Base-by-base conservation (phyloP, 768 basidiomycete species). In the Serpula lacrymans region DNA sequence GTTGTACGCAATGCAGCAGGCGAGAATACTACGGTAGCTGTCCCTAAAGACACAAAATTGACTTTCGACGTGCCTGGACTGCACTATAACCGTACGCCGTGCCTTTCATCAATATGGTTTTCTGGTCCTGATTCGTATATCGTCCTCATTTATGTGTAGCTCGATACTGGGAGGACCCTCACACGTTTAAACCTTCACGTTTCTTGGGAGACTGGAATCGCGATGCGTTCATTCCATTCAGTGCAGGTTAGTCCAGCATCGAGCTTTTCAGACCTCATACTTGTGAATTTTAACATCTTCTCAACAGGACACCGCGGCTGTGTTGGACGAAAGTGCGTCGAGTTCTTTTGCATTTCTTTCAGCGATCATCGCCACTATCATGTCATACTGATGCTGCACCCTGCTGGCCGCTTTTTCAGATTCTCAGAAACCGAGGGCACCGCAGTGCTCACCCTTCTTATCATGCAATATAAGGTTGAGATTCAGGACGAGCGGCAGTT, bases 191-290 rank as follows among this genome's bases (percentile, higher is more conserved):
- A 17, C 68, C 68, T 0, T 62, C 64, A 17, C 65, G 76, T 8
- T 78, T 77, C 60, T 54, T 76, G n/a, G 64, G 62, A 25, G 69
- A 77, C 30, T 79, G 72, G 69, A 65, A 71, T n/a, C 63, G 66
- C 25, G 75, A 78, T 48, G 78, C 77, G 0, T 78, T 75, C 49
- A 25, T 74, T 21, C 74, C 77, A 6, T 78, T 77, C 49, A 73
- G 69, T 38, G 63, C 53, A 26, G 73, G 72, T 60, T 36, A 34
- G 54, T 42, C n/a, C 18, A n/a, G 13, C 6, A 4, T 24, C 22
- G 35, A 14, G 14, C 13, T 9, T 1, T 29, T 16, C 11, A 33
- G 28, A 20, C 28, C 41, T 24, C 18, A 5, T 26, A 13, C n/a
- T 20, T 9, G 34, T 26, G 5, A 11, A 2, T n/a, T n/a, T n/a